phyloP scores from a whole-genome alignment of 192 early-diverging fungal species.

The Backusella macrospora region DNA sequence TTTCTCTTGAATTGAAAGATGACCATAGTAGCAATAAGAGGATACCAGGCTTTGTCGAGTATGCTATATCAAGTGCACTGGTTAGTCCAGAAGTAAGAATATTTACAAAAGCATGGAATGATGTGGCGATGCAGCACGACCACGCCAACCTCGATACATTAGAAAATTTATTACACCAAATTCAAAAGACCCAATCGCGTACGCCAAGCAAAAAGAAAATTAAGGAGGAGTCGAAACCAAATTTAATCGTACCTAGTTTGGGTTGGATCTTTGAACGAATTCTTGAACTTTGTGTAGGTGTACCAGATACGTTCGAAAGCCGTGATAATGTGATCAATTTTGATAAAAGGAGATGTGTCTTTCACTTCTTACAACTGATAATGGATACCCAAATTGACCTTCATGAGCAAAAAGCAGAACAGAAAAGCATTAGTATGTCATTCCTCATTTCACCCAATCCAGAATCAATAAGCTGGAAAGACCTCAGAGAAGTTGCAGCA shows the following conservation, averaged over 20 bases:
- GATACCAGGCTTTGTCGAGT: conserved; percentile 74
- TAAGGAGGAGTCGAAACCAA: conserved; percentile 1
- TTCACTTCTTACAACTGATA: conserved; percentile 52
- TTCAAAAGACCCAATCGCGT: conserved; percentile 2
- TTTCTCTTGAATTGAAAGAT: neutral
- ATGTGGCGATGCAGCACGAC: conserved; percentile 54
- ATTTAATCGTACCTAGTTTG: conserved; percentile 64
- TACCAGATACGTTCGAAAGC: conserved; percentile 57
- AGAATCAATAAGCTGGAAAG: conserved; percentile 34
- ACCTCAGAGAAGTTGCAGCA: conserved; percentile 42
- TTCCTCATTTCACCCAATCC: conserved; percentile 33
- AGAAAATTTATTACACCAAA: conserved; percentile 38
- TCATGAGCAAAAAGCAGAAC: neutral
- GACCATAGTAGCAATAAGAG: neutral
- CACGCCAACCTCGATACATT: conserved; percentile 61
- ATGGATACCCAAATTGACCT: conserved; percentile 35
- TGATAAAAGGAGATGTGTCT: conserved; percentile 70
- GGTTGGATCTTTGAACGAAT: conserved; percentile 77
- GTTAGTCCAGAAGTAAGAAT: conserved; percentile 72
- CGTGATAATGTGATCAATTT: conserved; percentile 63
- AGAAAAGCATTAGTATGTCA: conserved; percentile 6
- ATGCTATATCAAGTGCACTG: conserved; percentile 66
- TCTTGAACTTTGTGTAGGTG: conserved; percentile 69
- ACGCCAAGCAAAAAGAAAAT: neutral
- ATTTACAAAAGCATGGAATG: conserved; percentile 67